These are phyloP conservation scores for Corynespora cassiicola DNA, from an alignment of 2,329 filamentous ascomycete species.

Conservation along the genomic window DNA sequence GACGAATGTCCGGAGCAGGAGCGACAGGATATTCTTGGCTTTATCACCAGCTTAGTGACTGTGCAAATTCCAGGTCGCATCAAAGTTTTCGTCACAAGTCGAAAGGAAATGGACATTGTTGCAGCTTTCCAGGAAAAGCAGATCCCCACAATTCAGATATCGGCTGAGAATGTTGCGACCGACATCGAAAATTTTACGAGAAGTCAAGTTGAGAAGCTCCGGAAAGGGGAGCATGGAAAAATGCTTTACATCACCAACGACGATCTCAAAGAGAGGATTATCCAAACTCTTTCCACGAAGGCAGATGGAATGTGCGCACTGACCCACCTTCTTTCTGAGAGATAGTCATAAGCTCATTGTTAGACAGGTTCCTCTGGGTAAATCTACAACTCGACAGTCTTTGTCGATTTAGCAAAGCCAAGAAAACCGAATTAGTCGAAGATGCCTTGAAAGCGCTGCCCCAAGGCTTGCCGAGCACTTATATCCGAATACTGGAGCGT, in stretches of 20 bases:
- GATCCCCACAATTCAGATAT: slow-evolving; percentile 23
- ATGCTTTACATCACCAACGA: slow-evolving; percentile 19
- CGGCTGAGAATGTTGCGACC: slow-evolving; percentile 17
- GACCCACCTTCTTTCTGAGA: background rate
- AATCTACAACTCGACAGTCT: slow-evolving; percentile 25
- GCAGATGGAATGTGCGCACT: slow-evolving; percentile 28
- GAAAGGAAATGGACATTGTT: slow-evolving; percentile 23
- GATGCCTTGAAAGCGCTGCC: slow-evolving; percentile 19
- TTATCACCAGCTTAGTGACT: slow-evolving; percentile 14
- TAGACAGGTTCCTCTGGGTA: slow-evolving; percentile 26
- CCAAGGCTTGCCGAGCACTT: slow-evolving; percentile 19
- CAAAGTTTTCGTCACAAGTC: slow-evolving; percentile 27
- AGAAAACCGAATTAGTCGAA: slow-evolving; percentile 15
- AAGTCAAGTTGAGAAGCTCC: slow-evolving; percentile 17
- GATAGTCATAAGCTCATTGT: slow-evolving; percentile 6
- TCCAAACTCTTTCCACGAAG: slow-evolving; percentile 16
- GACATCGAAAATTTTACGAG: slow-evolving; percentile 21
- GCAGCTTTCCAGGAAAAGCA: slow-evolving; percentile 19
- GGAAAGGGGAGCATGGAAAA: slow-evolving; percentile 18
- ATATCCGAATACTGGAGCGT: slow-evolving; percentile 21
- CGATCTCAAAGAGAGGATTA: slow-evolving; percentile 17
- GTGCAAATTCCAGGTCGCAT: slow-evolving; percentile 7
- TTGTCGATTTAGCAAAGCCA: slow-evolving; percentile 17
- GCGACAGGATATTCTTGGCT: slow-evolving; percentile 6
- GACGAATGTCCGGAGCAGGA: slow-evolving; percentile 23